These are phyloP conservation scores for Magnaporthales sp. DNA, from an alignment of 2,329 filamentous ascomycete genomes.

Conservation along the genomic window DNA sequence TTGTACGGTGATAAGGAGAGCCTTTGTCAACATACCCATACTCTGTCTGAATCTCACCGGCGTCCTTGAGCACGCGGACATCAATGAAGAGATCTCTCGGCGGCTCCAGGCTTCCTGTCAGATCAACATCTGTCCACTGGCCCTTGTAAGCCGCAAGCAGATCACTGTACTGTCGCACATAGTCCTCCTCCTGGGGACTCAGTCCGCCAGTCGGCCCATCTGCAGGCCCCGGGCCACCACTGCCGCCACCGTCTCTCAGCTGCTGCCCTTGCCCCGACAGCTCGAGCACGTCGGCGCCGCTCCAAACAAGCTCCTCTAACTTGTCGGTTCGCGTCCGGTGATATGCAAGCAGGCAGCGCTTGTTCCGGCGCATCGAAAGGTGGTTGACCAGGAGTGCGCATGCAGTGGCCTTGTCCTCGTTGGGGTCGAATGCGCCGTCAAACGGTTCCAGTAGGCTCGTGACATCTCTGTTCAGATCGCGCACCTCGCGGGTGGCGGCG, in stretches of 20 bases:
- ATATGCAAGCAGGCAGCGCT: conserved; percentile 89
- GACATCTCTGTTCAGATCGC: conserved; percentile 85
- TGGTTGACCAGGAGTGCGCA: conserved; percentile 90
- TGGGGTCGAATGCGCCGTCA: conserved; percentile 76
- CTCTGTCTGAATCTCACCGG: conserved; percentile 97
- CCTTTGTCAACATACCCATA: conserved; percentile 62
- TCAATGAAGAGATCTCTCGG: conserved; percentile 96
- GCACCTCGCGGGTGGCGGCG: conserved; percentile 79
- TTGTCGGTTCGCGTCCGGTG: conserved; percentile 86
- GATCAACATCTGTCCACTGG: conserved; percentile 95
- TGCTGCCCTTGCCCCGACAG: conserved; percentile 43
- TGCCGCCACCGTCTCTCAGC: conserved; percentile 28
- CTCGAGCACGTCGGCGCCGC: conserved; percentile 74
- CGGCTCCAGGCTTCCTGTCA: conserved; percentile 88
- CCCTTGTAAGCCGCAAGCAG: conserved; percentile 94
- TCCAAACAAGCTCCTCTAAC: conserved; percentile 90
- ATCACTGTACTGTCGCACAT: conserved; percentile 85
- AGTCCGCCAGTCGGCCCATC: conserved; percentile 62
- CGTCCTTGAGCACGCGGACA: conserved; percentile 90
- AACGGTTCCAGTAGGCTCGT: conserved; percentile 72
- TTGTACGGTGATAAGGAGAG: background rate
- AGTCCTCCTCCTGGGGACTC: conserved; percentile 94
- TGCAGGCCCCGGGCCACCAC: conserved; percentile 23
- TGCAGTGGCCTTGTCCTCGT: conserved; percentile 72
- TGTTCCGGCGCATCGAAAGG: conserved; percentile 90